Evolutionary conservation across 192 early-diverging fungal species (phyloP), one percentile per base, ranked within the genome.

Genomic region (Podila verticillata): DNA sequence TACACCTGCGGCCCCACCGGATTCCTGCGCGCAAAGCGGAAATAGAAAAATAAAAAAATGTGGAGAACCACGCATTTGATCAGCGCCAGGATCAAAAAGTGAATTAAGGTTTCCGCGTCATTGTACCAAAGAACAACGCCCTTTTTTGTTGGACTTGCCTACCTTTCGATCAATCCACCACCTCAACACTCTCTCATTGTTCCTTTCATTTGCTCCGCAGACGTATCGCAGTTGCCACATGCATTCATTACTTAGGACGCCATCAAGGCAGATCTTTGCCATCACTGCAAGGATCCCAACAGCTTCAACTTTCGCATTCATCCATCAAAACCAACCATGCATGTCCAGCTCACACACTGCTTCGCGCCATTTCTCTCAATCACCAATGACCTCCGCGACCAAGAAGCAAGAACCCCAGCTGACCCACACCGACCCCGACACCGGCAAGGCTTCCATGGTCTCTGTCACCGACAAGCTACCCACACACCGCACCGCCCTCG

Each of bases 391-490:
- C 29, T 22, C 36, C 15, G 5, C 58, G n/a, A 26, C 19, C 10
- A 67, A 68, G 51, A 26, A 54, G 2, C 20, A 54, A 26, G 22
- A 54, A 6, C 51, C 79, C 17, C 61, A 64, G 13, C 78, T 97
- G 20, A 95, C 94, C 1, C 97, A 98, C 63, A 89, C 94, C 1
- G 93, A 96, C 66, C 66, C 84, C 7, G 66, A 82, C 4, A 88
- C 89, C 6, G 96, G 96, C 1, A 87, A 91, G 59, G 93, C 94
- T 7, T 83, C 87, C 26, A 98, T 98, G 96, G 97, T 98, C 24
- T 93, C 95, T 61, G 93, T 98, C 1, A 88, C 87, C 19, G 72
- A 78, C 67, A 98, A 98, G 63, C 24, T 66, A 2, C 51, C 83
- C 0, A 96, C 95, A 0, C 75, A 86, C 28, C 92, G 97, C 31